Base-by-base conservation (phyloP, 2,329 filamentous ascomycete genomes). In the Metarhizium album region DNA sequence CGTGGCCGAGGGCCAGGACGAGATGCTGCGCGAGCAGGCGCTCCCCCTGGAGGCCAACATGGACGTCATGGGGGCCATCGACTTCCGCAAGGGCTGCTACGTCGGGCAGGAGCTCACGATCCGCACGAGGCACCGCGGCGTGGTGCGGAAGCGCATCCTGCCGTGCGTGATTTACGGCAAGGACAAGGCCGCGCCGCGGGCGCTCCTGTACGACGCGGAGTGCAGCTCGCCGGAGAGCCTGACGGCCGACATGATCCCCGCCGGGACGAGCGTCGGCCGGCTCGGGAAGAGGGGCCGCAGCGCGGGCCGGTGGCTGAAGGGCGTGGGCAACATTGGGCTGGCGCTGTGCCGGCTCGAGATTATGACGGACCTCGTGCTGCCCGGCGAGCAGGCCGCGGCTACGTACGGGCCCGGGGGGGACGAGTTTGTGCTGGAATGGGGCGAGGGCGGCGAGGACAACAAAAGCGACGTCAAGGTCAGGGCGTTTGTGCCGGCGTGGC, bases 61-160 rank as follows among this genome's bases (percentile, higher is more conserved):
- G 64, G 93, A 98, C 67, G 71, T 87, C 53, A 87, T 87, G 76
- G 78, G 80, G 46, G 93, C 82, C 24, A 84, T 98, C 57, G 88
- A 96, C 68, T 98, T 93, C 71, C 82, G 82, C 63, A 98, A 98
- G 71, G 93, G 93, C 7, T 98, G 93, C 70, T 98, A 98, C 67
- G 82, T 97, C 7, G 93, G 93, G 0, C 93, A 98, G 69, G 93
- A 98, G 67, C 77, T 98, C 56, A 97, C 93, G 1, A 95, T 97
- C 57, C 84, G 93, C 42, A 98, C 93, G 1, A 86, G 90, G 65
- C 93, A 98, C 68, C 90, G 86, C 13, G 93, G 93, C 22, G 88
- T 98, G 16, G 88, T 98, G 40, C 78, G 93, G 54, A 95, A 96
- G 74, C 79, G 93, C 47, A 81, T 97, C 47, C 67, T 98, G 48